Conservation (phyloP, 140 eudicot species). For the Cichorium intybus region DNA sequence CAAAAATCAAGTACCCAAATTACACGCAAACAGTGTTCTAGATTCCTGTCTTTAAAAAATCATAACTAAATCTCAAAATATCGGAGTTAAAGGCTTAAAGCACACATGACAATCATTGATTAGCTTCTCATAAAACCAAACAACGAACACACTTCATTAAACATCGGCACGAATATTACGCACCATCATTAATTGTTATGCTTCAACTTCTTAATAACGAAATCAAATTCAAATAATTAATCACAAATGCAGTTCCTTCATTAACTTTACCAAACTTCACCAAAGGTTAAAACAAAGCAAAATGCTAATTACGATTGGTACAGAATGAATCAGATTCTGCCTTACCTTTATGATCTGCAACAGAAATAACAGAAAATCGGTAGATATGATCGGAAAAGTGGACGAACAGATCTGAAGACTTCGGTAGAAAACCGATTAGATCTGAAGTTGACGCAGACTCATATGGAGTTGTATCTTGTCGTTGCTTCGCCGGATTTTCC, state of each 20-base stretch:
- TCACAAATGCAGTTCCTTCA: slow-evolving; percentile 5
- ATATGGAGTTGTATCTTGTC: background rate
- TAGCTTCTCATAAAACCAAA: background rate
- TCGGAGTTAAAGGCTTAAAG: slow-evolving; percentile 15
- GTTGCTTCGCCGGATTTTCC: slow-evolving; percentile 16
- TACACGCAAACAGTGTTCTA: background rate
- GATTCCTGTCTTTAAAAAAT: background rate
- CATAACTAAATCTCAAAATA: slow-evolving; percentile 2
- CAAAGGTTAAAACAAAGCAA: background rate
- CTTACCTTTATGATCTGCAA: slow-evolving; percentile 28
- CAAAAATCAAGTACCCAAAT: background rate
- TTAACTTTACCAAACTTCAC: background rate
- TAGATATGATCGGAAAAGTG: slow-evolving; percentile 3
- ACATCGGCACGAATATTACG: background rate
- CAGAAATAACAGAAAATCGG: slow-evolving; percentile 8
- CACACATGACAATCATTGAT: slow-evolving; percentile 10
- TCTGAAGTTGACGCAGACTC: slow-evolving; percentile 18
- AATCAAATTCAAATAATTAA: background rate
- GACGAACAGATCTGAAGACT: slow-evolving; percentile 12
- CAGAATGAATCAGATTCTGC: background rate
- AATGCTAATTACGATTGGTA: background rate
- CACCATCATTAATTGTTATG: background rate
- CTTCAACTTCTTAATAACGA: background rate
- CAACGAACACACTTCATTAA: slow-evolving; percentile 3
- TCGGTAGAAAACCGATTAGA: slow-evolving; percentile 4